Percentiles rank a stretch among this genome's conserved stretches.
phyloP scores from a whole-genome alignment of 208 protist genomes.

The Leishmania amazonensis region DNA sequence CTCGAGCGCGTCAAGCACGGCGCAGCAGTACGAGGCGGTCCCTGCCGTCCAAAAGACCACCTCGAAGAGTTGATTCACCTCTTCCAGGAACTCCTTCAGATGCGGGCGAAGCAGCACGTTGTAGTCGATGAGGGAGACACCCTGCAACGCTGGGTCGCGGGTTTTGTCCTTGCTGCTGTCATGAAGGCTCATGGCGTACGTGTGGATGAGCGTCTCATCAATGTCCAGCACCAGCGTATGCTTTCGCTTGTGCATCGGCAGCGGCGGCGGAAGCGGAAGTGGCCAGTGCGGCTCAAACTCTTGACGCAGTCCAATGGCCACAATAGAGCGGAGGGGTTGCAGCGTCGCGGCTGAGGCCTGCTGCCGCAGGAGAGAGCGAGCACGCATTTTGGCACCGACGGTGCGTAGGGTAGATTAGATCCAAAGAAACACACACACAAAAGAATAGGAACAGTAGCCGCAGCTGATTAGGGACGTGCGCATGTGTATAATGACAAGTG shows the following conservation, averaged over 20 bases:
- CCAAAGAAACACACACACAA: not conserved
- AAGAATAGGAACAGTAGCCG: not conserved
- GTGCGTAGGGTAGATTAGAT: not conserved
- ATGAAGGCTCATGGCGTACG: slow-evolving; percentile 54
- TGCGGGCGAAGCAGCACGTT: slow-evolving; percentile 66
- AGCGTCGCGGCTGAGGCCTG: slow-evolving; percentile 19
- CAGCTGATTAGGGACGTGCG: not conserved
- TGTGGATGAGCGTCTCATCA: slow-evolving; percentile 86
- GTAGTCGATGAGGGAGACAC: slow-evolving; percentile 40
- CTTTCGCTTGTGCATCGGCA: slow-evolving; percentile 43
- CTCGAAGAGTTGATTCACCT: slow-evolving; percentile 82
- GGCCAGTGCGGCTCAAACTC: slow-evolving; percentile 71
- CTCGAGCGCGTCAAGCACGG: slow-evolving; percentile 78
- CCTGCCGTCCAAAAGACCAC: slow-evolving; percentile 90
- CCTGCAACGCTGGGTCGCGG: slow-evolving; percentile 22
- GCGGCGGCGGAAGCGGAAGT: slow-evolving; percentile 65
- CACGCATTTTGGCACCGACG: slow-evolving; percentile 15
- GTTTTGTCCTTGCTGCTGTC: slow-evolving; percentile 16
- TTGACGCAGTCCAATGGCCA: slow-evolving; percentile 48
- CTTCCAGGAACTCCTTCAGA: slow-evolving; percentile 70
- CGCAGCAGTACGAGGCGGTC: slow-evolving; percentile 81
- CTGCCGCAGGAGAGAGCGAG: slow-evolving; percentile 13
- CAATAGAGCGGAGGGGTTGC: slow-evolving; percentile 41
- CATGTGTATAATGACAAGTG: not conserved
- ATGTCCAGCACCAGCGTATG: slow-evolving; percentile 89